Evolutionary conservation across 2,329 filamentous ascomycete species (phyloP).

Genomic region (Trichoderma koningiopsis): DNA sequence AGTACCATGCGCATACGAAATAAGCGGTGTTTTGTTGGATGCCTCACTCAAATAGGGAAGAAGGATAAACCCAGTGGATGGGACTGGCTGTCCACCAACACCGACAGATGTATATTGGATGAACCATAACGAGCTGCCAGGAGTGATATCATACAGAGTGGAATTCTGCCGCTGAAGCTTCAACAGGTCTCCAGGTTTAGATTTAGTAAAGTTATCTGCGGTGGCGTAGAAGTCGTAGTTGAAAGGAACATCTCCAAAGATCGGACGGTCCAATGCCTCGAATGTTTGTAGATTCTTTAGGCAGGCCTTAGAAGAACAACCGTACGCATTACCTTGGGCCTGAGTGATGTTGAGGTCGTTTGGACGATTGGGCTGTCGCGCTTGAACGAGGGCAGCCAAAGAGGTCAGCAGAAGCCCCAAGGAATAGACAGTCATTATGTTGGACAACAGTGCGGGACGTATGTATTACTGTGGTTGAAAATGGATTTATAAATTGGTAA

Average conservation of each 20-base stretch:
- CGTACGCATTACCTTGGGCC: neutral
- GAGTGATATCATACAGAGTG: slow-evolving; percentile 8
- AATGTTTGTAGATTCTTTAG: neutral
- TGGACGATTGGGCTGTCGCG: neutral
- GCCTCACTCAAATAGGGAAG: slow-evolving; percentile 19
- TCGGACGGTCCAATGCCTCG: neutral
- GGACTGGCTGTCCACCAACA: slow-evolving; percentile 24
- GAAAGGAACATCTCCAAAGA: neutral
- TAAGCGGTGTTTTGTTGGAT: neutral
- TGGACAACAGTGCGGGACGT: neutral
- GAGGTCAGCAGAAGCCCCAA: neutral
- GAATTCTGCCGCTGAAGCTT: slow-evolving; percentile 28
- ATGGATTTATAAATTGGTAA: neutral
- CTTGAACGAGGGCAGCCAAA: neutral
- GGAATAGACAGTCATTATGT: neutral
- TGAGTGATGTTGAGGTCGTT: neutral
- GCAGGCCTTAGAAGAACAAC: neutral
- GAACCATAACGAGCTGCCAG: slow-evolving; percentile 27
- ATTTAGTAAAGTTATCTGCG: slow-evolving; percentile 25
- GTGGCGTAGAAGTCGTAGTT: slow-evolving; percentile 25
- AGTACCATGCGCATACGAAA: slow-evolving; percentile 29
- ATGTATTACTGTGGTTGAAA: neutral
- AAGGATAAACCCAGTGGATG: slow-evolving; percentile 27
- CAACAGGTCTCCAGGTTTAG: slow-evolving; percentile 28
- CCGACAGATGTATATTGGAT: slow-evolving; percentile 30